phyloP scores from a whole-genome alignment of 192 early-diverging fungal genomes.

The Chytriomyces sp. region DNA sequence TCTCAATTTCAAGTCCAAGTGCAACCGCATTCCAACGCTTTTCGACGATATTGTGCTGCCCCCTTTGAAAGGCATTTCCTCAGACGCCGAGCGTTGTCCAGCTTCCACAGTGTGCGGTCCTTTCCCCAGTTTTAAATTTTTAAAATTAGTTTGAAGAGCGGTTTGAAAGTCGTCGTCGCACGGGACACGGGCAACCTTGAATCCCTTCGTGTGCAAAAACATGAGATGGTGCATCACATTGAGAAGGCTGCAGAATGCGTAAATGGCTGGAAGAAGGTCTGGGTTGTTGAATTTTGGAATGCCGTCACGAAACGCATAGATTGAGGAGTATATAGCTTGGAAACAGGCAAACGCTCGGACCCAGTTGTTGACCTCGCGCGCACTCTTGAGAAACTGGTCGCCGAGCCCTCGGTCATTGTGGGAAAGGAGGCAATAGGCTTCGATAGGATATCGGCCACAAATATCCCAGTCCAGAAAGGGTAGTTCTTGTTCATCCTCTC shows the following conservation, averaged over 20 bases:
- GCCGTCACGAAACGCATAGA: background rate
- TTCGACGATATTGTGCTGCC: too few species aligned
- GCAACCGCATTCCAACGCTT: background rate
- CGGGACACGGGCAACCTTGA: background rate
- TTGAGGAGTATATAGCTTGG: background rate
- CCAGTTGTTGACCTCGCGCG: background rate
- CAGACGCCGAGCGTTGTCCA: background rate
- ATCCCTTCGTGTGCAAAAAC: background rate
- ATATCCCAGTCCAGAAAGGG: background rate
- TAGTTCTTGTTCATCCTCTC: background rate
- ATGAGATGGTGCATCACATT: background rate
- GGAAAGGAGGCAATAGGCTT: background rate
- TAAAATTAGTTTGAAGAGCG: too few species aligned
- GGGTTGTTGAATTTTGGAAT: background rate
- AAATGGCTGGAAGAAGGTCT: background rate
- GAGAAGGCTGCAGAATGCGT: background rate
- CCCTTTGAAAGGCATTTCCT: background rate
- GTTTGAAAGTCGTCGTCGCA: background rate
- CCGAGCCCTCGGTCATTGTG: background rate
- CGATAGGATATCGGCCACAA: background rate
- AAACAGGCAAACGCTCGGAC: background rate
- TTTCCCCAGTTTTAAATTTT: background rate
- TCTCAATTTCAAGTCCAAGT: background rate
- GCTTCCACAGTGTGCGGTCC: background rate
- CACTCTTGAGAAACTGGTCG: background rate